Evolutionary conservation across 1,284 basidiomycete species (phyloP), one percentile per base, ranked within the genome.

Genomic region (Xerocomus minutiporus): DNA sequence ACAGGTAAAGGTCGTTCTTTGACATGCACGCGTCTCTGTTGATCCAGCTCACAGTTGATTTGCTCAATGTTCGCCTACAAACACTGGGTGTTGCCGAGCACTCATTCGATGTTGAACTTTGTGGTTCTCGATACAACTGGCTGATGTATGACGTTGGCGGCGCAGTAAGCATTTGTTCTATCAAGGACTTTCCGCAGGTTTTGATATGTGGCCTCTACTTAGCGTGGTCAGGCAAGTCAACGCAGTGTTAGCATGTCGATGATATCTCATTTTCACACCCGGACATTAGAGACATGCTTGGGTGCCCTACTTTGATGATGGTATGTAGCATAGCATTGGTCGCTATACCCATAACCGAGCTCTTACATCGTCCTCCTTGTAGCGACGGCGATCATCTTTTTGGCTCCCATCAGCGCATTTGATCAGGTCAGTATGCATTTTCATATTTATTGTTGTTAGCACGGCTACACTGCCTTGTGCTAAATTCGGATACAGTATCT

Each of bases 291-390:
- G 88, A 61, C 84, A 84, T 60, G 82, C 83, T 15, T 91, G 88
- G 88, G 80, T 85, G 45, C 86, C 88, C 35, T 91, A 82, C 68
- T 91, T 91, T 61, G 88, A 91, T 65, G 87, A 90, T 66, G 87
- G 86, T 85, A 66, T 64, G 78, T 71, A 39, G 56, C 57, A 62
- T 55, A 58, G 55, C 55, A 50, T 53, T 7, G 26, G 44, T 55
- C 15, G 51, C 47, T 38, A 47, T 46, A 12, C 53, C 49, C 46
- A 12, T 56, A 35, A 57, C 53, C 43, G 50, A 50, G 26, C 13
- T 15, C 57, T 65, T 41, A 58, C 48, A 28, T 17, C 7, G 29
- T 57, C 50, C 32, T 44, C 15, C 52, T 53, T 52, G 50, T 61
- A 86, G 83, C 85, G 7, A 84, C 82, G 47, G 85, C 84, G 23